Base-by-base conservation (phyloP, 257 asterid genomes). In the Buddleja alternifolia region DNA sequence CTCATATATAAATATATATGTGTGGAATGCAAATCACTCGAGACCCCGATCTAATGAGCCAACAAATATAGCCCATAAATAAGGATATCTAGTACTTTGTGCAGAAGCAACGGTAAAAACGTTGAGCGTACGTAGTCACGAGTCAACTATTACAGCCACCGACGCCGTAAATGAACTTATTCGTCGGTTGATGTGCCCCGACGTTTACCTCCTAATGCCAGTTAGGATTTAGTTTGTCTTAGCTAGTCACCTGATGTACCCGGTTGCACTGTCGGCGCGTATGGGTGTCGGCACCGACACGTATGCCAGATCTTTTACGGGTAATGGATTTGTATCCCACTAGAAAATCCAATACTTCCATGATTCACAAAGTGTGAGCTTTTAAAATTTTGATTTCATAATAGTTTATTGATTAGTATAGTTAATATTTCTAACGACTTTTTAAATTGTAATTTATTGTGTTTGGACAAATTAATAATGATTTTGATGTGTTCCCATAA, bases 271-370 rank as follows among this genome's bases (percentile, higher is more conserved):
- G 90, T 85, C 91, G 86, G 89, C 74, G 62, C 20, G 48, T 51
- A 44, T 40, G 6, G 7, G 66, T 81, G 89, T 87, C 90, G 89
- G 87, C 85, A 84, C 91, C 90, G 87, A 84, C 89, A 66, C 77
- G 77, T 15, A 17, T n/a, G 3, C 69, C 69, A 68, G 23, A 48
- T 34, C 40, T 50, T 41, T 63, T 66, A 68, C 86, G 79, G 81
- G 84, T 66, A 6, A 77, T 12, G 1, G 15, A 5, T 14, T 36
- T 55, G 20, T 29, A 29, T 2, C n/a, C 34, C 34, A 29, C 34
- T 29, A 1, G 34, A 29, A 29, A 1, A 29, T 29, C 34, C 34
- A 29, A 29, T 29, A 5, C 34, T 5, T 29, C 34, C 2, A 29
- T 29, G 34, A 29, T 29, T 29, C 34, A 29, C 5, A 29, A 29